These are phyloP conservation scores for Solanum hybrid DNA, from an alignment of 305 asterid species.

Conservation along the genomic window DNA sequence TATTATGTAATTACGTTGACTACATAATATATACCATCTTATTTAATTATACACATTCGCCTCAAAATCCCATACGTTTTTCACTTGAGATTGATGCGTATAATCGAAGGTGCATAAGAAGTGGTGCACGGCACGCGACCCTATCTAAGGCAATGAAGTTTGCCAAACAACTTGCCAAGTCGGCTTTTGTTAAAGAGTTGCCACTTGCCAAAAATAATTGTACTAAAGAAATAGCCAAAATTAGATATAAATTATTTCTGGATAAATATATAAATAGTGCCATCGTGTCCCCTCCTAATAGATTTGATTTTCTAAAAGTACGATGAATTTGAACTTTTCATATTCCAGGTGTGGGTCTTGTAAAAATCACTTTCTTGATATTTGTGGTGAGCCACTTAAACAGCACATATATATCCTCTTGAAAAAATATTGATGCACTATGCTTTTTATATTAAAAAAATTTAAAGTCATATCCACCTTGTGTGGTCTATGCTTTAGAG, in stretches of 20 bases:
- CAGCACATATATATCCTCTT: not conserved
- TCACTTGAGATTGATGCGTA: rapidly evolving
- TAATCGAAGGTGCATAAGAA: not conserved
- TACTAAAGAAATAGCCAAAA: not conserved
- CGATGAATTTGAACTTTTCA: not conserved
- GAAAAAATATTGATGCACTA: not conserved
- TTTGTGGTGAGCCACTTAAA: not conserved
- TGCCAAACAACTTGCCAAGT: not conserved
- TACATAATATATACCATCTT: not conserved
- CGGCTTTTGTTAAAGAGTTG: not conserved
- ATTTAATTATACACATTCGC: not conserved
- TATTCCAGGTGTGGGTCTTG: not conserved
- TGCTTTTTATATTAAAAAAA: not conserved
- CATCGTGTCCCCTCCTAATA: not conserved
- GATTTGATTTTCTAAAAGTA: not conserved
- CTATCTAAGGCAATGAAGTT: not conserved
- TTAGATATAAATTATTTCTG: not conserved
- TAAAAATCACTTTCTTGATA: not conserved
- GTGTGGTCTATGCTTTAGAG: not conserved
- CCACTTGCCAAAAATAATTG: not conserved
- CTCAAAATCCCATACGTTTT: not conserved
- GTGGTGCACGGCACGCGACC: not conserved
- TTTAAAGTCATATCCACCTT: not conserved
- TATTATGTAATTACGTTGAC: not conserved
- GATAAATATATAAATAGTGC: not conserved